Percentiles rank a stretch among this genome's conserved stretches.
Conservation (phyloP, 2,329 filamentous ascomycete species). For the Aspergillus awamori region DNA sequence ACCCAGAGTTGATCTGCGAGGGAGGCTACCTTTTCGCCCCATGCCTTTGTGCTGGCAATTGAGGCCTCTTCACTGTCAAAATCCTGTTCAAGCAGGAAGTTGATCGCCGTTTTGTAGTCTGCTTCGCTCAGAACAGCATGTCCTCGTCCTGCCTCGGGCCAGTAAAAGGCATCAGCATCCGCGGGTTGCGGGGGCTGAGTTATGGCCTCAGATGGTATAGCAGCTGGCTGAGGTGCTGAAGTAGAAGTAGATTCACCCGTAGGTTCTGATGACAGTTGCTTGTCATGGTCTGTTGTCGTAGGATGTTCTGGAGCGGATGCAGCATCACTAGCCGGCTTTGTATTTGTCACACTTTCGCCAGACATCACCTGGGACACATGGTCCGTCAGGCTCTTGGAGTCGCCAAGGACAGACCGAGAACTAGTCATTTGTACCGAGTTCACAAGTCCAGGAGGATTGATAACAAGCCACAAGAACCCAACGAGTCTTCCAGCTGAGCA, state of each 20-base stretch:
- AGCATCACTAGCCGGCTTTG: neutral
- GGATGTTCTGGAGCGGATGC: neutral
- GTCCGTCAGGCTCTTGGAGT: constrained; percentile 4
- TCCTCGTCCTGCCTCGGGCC: constrained; percentile 38
- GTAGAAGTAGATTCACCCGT: neutral
- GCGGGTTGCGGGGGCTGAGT: constrained; percentile 11
- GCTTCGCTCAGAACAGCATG: constrained; percentile 42
- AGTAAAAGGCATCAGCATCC: constrained; percentile 34
- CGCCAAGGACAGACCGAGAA: constrained; percentile 21
- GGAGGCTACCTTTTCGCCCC: constrained; percentile 46
- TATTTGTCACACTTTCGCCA: neutral
- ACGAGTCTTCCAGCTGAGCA: constrained; percentile 91
- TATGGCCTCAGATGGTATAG: neutral
- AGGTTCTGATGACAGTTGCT: neutral
- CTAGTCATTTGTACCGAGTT: constrained; percentile 40
- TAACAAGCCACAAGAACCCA: constrained; percentile 91
- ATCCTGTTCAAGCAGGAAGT: constrained; percentile 46
- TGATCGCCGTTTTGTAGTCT: constrained; percentile 45
- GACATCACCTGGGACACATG: neutral
- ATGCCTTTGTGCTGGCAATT: constrained; percentile 44
- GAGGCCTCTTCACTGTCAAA: constrained; percentile 44
- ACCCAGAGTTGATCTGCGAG: constrained; percentile 41
- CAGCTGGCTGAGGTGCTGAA: neutral
- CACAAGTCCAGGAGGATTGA: constrained; percentile 61
- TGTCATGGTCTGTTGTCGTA: neutral